Conservation (phyloP, 2,329 filamentous ascomycete genomes). For the Ceratocystis variospora region DNA sequence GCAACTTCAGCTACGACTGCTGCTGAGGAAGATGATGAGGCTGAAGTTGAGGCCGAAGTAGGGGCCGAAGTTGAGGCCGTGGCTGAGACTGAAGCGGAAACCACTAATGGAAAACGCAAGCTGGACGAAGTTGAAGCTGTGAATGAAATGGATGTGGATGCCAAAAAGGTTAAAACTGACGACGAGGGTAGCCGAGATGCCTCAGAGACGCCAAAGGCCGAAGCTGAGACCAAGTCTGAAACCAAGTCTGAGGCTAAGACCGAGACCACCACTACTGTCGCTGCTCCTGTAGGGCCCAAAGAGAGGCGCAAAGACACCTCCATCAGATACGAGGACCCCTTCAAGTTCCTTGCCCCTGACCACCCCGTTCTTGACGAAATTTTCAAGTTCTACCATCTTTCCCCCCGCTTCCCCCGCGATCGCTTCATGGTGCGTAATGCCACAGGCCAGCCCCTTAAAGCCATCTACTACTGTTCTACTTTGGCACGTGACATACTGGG, state of each 20-base stretch:
- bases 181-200: slow-evolving; percentile 20
- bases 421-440: slow-evolving; percentile 95
- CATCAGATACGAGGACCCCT: slow-evolving; percentile 58
- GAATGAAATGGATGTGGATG: slow-evolving; percentile 28
- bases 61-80: slow-evolving; percentile 23
- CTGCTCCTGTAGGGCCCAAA: neutral
- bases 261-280: neutral
- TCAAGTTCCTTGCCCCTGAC: slow-evolving; percentile 69
- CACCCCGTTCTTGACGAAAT: slow-evolving; percentile 68
- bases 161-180: slow-evolving; percentile 24
- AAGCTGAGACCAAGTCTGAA: slow-evolving; percentile 10
- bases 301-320: slow-evolving; percentile 34
- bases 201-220: slow-evolving; percentile 15
- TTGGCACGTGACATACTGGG: slow-evolving; percentile 74
- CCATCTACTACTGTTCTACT: slow-evolving; percentile 87
- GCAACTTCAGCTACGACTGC: neutral
- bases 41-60: slow-evolving; percentile 23
- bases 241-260: slow-evolving; percentile 4
- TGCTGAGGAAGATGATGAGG: slow-evolving; percentile 22
- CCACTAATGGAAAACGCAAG: slow-evolving; percentile 26
- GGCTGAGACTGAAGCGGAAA: slow-evolving; percentile 24
- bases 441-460: slow-evolving; percentile 73
- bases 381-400: slow-evolving; percentile 72
- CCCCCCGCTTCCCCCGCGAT: slow-evolving; percentile 70
- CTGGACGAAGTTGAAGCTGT: slow-evolving; percentile 27